These are phyloP conservation scores for Pythium volutum DNA, from an alignment of 352 stramenopile species.

Conservation along the genomic window DNA sequence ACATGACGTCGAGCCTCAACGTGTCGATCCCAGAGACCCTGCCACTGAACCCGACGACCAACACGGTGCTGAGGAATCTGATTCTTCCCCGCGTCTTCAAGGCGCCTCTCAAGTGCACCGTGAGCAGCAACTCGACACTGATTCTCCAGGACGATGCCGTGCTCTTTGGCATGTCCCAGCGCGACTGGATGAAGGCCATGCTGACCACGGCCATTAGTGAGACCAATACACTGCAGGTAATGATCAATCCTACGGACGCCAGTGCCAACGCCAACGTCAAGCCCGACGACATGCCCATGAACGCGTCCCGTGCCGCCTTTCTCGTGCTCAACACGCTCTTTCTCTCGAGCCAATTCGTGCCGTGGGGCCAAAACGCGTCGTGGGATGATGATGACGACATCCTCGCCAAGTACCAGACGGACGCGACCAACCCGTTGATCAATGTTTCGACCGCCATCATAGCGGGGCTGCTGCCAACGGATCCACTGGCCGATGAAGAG, in stretches of 20 bases:
- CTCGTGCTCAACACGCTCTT: neutral
- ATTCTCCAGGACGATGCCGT: neutral
- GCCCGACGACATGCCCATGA: neutral
- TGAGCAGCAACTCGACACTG: neutral
- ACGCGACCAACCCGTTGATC: neutral
- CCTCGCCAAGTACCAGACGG: neutral
- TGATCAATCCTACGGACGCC: neutral
- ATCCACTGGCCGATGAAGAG: neutral
- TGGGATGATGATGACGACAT: slow-evolving; percentile 1
- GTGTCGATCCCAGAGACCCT: neutral
- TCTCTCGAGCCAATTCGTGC: slow-evolving; percentile 1
- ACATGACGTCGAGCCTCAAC: slow-evolving; percentile 13
- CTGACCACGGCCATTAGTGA: neutral
- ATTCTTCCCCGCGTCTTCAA: neutral
- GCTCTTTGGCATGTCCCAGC: neutral
- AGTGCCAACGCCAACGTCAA: neutral
- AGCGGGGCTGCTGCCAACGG: slow-evolving; percentile 2
- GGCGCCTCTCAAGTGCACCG: neutral
- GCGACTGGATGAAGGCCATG: neutral
- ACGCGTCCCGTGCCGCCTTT: neutral
- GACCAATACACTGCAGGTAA: neutral
- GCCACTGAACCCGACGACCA: neutral
- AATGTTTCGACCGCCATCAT: neutral
- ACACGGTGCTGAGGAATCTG: slow-evolving; percentile 13
- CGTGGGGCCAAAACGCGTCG: neutral